Conservation (phyloP, 2,329 filamentous ascomycete species). For the Fusarium sp. region DNA sequence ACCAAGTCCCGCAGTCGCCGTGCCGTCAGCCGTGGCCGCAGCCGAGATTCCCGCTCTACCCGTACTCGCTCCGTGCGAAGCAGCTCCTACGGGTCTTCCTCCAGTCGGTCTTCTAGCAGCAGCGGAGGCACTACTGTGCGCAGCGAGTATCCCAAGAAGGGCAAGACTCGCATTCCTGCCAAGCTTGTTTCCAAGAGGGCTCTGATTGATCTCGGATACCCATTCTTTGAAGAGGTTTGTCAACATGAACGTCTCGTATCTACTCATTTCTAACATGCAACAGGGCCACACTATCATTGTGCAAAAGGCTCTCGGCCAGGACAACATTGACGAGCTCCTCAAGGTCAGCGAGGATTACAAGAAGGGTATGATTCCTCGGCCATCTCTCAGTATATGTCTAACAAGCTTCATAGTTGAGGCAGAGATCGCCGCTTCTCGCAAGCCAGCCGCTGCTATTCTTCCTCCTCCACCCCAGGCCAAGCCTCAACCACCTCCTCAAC, state of each 20-base stretch:
- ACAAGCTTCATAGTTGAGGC: slow-evolving; percentile 27
- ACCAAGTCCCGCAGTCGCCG: slow-evolving; percentile 62
- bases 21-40: slow-evolving; percentile 43
- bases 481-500: slow-evolving; percentile 55
- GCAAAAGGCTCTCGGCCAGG: slow-evolving; percentile 85
- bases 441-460: slow-evolving; percentile 43
- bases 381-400: no score
- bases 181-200: slow-evolving; percentile 84
- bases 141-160: slow-evolving; percentile 80
- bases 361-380: slow-evolving; percentile 58
- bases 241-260: accelerated
- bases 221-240: slow-evolving; percentile 85
- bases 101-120: slow-evolving; percentile 60
- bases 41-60: slow-evolving; percentile 56
- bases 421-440: slow-evolving; percentile 30
- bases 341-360: slow-evolving; percentile 83
- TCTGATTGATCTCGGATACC: slow-evolving; percentile 86
- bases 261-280: slow-evolving; percentile 12
- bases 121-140: slow-evolving; percentile 64
- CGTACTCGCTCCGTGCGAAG: slow-evolving; percentile 54
- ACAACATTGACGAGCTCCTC: slow-evolving; percentile 92
- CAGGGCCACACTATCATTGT: slow-evolving; percentile 86
- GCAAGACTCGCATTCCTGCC: slow-evolving; percentile 89
- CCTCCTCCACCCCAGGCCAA: slow-evolving; percentile 44
- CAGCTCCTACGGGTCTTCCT: slow-evolving; percentile 58